Percentiles rank a stretch among this genome's conserved stretches.
phyloP scores from a whole-genome alignment of 768 basidiomycete species.

The Ramaria sp. region DNA sequence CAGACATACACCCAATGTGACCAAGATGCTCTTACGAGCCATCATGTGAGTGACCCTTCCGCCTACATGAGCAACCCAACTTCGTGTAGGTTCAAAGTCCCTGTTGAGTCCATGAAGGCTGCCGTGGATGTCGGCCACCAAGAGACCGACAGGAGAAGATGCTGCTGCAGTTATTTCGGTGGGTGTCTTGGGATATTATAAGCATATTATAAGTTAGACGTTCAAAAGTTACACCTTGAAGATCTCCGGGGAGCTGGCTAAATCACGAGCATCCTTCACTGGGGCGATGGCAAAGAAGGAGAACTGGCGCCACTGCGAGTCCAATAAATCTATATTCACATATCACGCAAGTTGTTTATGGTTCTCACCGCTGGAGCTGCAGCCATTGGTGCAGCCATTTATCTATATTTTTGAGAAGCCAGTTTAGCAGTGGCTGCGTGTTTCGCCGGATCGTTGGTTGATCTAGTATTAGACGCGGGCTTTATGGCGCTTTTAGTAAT shows the following conservation, averaged over 20 bases:
- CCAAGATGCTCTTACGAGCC: conserved; percentile 67
- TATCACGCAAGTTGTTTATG: not conserved
- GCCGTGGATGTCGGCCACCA: conserved; percentile 82
- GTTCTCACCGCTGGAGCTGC: conserved; percentile 2
- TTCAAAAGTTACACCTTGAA: no score
- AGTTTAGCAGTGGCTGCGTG: not conserved
- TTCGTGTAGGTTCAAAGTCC: conserved; percentile 56
- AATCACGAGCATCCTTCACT: conserved; percentile 72
- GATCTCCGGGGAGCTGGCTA: conserved; percentile 62
- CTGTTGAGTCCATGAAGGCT: conserved; percentile 66
- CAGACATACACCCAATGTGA: conserved; percentile 77
- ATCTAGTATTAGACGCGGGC: not conserved
- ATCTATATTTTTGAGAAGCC: not conserved
- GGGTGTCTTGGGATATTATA: conserved; percentile 30
- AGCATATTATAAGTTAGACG: no score
- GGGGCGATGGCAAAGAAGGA: conserved; percentile 75
- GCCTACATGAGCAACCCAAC: conserved; percentile 71
- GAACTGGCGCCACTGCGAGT: conserved; percentile 72
- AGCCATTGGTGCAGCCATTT: conserved; percentile 2
- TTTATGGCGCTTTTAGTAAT: not conserved
- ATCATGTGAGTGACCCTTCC: conserved; percentile 83
- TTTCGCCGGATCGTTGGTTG: not conserved
- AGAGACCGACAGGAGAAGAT: conserved; percentile 51
- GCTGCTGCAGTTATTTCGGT: conserved; percentile 64
- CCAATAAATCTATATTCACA: not conserved